phyloP scores from a whole-genome alignment of 2,329 filamentous ascomycete genomes.

The Colletotrichum abscissum region DNA sequence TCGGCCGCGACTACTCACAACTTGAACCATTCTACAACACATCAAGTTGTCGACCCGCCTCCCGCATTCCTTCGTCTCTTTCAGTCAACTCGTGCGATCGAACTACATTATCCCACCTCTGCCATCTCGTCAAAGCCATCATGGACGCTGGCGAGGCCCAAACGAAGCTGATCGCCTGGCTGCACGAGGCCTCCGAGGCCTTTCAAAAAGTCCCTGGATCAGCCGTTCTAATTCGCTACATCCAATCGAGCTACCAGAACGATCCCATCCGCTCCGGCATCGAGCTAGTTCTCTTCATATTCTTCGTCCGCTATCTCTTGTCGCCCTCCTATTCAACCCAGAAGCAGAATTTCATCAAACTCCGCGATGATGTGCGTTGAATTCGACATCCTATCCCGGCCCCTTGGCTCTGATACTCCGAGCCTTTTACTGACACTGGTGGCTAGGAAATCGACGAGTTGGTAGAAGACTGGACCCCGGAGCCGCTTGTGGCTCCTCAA shows the following conservation, averaged over 20 bases:
- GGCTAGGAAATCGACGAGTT: slow-evolving; percentile 89
- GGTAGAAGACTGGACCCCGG: slow-evolving; percentile 95
- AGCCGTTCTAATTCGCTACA: slow-evolving; percentile 92
- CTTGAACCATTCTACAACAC: not conserved
- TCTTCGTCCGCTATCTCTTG: slow-evolving; percentile 93
- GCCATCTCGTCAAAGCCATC: slow-evolving; percentile 3
- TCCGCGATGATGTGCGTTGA: slow-evolving; percentile 78
- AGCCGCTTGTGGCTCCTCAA: slow-evolving; percentile 83
- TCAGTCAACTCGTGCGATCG: not conserved
- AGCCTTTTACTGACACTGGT: slow-evolving; percentile 41
- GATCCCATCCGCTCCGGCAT: slow-evolving; percentile 94
- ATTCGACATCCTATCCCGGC: not conserved
- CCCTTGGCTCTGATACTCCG: not conserved
- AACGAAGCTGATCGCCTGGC: slow-evolving; percentile 61
- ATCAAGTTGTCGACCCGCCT: not conserved
- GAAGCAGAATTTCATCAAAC: slow-evolving; percentile 88
- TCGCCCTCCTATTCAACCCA: slow-evolving; percentile 92
- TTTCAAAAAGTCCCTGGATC: slow-evolving; percentile 96
- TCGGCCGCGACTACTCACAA: not conserved
- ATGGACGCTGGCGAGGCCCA: slow-evolving; percentile 76
- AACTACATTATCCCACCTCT: not conserved
- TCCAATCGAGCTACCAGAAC: slow-evolving; percentile 97
- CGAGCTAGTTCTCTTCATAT: slow-evolving; percentile 92
- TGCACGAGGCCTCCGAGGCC: slow-evolving; percentile 66
- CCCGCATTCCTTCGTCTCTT: not conserved